These are phyloP conservation scores for Chaetomidium leptoderma DNA, from an alignment of 495 filamentous ascomycete species.

Conservation along the genomic window DNA sequence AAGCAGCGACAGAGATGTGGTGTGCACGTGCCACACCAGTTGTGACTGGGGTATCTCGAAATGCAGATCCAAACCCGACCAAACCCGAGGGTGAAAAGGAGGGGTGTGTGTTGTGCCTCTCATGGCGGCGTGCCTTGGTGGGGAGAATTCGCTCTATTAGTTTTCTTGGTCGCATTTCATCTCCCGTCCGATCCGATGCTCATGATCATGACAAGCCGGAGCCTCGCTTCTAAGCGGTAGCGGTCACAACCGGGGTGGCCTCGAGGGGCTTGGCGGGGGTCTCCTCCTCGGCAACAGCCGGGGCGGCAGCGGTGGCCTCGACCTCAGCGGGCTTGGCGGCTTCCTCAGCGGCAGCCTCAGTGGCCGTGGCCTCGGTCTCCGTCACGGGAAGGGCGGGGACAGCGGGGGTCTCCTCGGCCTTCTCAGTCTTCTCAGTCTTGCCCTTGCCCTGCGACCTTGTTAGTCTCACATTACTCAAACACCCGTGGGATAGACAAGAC, in stretches of 20 bases:
- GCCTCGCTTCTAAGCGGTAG: constrained; percentile 41
- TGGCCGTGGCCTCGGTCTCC: constrained; percentile 42
- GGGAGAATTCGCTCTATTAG: constrained; percentile 33
- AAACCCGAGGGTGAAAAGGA: constrained; percentile 37
- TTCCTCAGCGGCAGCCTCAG: constrained; percentile 51
- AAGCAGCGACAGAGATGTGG: constrained; percentile 2
- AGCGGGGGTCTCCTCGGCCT: constrained; percentile 38
- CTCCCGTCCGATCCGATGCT: constrained; percentile 14
- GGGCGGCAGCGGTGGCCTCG: constrained; percentile 39
- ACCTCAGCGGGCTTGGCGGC: constrained; percentile 41
- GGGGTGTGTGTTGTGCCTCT: constrained; percentile 7
- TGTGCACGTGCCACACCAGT: not conserved
- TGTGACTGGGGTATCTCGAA: constrained; percentile 49
- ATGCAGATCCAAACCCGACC: constrained; percentile 52
- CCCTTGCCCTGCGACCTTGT: constrained; percentile 30
- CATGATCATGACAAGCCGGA: constrained; percentile 11
- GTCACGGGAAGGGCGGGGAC: constrained; percentile 30
- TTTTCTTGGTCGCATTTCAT: constrained; percentile 21
- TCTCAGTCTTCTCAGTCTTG: constrained; percentile 43
- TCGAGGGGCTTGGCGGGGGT: constrained; percentile 36
- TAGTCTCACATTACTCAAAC: not conserved
- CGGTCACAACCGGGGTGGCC: constrained; percentile 41
- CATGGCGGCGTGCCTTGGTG: constrained; percentile 25
- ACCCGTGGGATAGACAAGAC: not conserved
- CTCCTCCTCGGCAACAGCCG: constrained; percentile 33